phyloP scores from a whole-genome alignment of 371 early-diverging fungal genomes.

The Parasitella parasitica region DNA sequence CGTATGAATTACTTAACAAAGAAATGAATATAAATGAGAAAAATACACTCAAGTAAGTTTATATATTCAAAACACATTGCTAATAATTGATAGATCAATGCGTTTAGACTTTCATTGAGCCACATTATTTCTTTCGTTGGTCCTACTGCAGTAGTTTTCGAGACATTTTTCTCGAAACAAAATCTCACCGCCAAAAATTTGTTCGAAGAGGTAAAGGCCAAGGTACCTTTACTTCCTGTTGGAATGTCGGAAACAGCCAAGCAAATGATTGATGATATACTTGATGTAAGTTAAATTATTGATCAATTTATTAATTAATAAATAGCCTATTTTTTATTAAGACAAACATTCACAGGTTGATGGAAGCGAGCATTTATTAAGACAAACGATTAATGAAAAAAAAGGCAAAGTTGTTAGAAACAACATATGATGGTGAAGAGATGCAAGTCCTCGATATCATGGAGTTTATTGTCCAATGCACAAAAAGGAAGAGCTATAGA shows the following conservation, averaged over 20 bases:
- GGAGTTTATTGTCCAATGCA: background rate
- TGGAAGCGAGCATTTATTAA: background rate
- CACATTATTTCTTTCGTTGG: background rate
- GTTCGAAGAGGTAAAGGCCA: background rate
- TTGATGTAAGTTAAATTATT: background rate
- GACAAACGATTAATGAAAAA: background rate
- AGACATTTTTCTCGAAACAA: background rate
- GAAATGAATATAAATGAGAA: background rate
- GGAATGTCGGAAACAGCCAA: background rate
- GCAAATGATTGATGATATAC: background rate
- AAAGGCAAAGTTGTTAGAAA: background rate
- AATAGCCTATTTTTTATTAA: background rate
- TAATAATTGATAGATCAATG: background rate
- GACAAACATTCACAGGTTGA: background rate
- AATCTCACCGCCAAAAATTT: background rate
- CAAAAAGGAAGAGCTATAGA: background rate
- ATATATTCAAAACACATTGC: background rate
- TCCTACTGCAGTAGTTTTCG: background rate
- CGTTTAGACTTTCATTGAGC: background rate
- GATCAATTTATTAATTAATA: no score
- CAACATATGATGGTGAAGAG: background rate
- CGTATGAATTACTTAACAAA: background rate
- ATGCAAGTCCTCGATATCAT: background rate
- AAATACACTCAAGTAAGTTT: background rate
- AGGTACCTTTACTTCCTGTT: background rate